A percentile compares a stretch with the other conserved stretches of the same genome.
Evolutionary conservation across 2,329 filamentous ascomycete species (phyloP).

Genomic region (Zarea fungicola): DNA sequence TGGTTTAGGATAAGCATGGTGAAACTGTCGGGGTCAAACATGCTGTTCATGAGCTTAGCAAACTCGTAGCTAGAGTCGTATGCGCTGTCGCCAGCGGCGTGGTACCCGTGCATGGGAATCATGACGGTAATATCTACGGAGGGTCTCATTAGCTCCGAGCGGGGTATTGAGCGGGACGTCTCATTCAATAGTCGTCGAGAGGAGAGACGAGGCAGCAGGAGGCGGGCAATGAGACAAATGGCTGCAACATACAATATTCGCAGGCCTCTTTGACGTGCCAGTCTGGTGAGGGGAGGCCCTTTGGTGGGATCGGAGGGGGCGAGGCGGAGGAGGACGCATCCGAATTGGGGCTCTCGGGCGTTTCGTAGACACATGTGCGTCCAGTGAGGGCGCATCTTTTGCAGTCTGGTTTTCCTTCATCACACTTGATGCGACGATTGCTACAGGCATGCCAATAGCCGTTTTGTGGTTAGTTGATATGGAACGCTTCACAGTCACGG

Average conservation of each 20-base stretch:
- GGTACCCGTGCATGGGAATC: not conserved
- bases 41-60: too few relatives aligned
- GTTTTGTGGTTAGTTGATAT: not conserved
- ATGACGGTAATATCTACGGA: not conserved
- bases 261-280: not conserved
- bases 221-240: not conserved
- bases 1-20: not conserved
- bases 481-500: not conserved
- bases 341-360: too few relatives aligned
- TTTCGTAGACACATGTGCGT: slow-evolving; percentile 33
- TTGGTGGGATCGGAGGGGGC: not conserved
- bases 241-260: not conserved
- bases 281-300: not conserved
- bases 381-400: slow-evolving; percentile 44
- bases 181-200: too few relatives aligned
- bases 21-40: not conserved
- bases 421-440: slow-evolving; percentile 48
- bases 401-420: slow-evolving; percentile 44
- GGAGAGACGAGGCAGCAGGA: not conserved
- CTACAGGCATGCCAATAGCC: slow-evolving; percentile 21
- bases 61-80: not conserved
- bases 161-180: too few relatives aligned
- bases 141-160: too few relatives aligned
- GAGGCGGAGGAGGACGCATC: too few relatives aligned
- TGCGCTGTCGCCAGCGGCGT: not conserved